Base-by-base conservation (phyloP, 495 filamentous ascomycete genomes). In the Daldinia vernicosa region DNA sequence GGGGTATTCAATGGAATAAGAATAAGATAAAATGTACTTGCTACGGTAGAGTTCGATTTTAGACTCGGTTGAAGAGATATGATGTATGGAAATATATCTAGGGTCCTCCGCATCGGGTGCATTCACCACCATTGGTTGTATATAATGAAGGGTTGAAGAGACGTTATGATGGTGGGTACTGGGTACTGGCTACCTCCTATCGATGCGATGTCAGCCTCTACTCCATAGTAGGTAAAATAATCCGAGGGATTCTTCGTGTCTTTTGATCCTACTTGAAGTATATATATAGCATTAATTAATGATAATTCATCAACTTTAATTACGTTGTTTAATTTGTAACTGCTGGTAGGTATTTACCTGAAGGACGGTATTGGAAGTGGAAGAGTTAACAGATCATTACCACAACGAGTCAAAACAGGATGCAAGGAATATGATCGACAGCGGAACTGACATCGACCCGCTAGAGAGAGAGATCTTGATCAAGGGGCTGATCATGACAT, bases 391-490 rank as follows among this genome's bases (percentile, higher is more conserved):
- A 67, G 58, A 67, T 71, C 62, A 60, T 59, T 71, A 17, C 63
- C 52, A 43, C 19, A 27, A 37, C 15, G 8, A 52, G 40, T 9
- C 9, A 6, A 67, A 7, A 52, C 26, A 24, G 4, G 40, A 28
- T 54, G 68, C 52, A 60, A 15, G 53, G 17, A 27, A 58, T 19
- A 59, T 30, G 53, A 69, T 59, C 43, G 27, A 11, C 35, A 39
- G 65, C 33, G 39, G 50, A n/a, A 26, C 4, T 14, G 15, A 50
- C 9, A 2, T 19, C 17, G 58, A 68, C 22, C 64, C 52, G 37
- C 57, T 33, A 40, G 43, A 53, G 70, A 72, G 27, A 40, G 43
- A 53, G 70, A 72, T 72, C 70, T 72, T 64, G 60, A 56, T 60
- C 15, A 43, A 60, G 17, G 54, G 40, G 70, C 54, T 65, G 64